Percentiles rank a stretch among this genome's conserved stretches.
Conservation (phyloP, 2,329 filamentous ascomycete species). For the Rugonectria rugulosa region DNA sequence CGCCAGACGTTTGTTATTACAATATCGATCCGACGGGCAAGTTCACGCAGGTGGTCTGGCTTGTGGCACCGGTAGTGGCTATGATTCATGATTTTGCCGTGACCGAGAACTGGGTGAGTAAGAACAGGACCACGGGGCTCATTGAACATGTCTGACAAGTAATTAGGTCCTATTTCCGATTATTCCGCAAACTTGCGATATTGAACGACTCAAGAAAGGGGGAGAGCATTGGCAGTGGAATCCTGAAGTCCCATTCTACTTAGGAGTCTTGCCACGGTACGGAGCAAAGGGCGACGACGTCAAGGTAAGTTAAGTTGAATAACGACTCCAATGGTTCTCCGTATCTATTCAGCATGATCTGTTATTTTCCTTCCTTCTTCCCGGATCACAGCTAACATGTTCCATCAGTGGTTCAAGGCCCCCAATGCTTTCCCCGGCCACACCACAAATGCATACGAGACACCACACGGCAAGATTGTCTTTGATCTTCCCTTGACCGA, state of each 20-base stretch:
- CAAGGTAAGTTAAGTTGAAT: neutral
- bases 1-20: slow-evolving; percentile 1
- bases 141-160: neutral
- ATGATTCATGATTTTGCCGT: slow-evolving; percentile 18
- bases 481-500: slow-evolving; percentile 11
- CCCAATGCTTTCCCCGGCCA: slow-evolving; percentile 16
- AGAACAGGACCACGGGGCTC: neutral
- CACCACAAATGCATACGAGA: slow-evolving; percentile 18
- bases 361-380: too few relatives aligned
- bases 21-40: neutral
- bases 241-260: neutral
- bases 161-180: slow-evolving; percentile 10
- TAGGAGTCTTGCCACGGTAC: slow-evolving; percentile 1
- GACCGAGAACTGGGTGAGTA: slow-evolving; percentile 11
- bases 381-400: too few relatives aligned
- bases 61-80: neutral
- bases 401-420: slow-evolving; percentile 9
- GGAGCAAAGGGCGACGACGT: slow-evolving; percentile 6
- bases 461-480: neutral
- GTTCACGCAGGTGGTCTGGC: slow-evolving; percentile 4
- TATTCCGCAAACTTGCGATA: slow-evolving; percentile 6
- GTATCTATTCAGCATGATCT: too few relatives aligned
- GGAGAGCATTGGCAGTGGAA: slow-evolving; percentile 9
- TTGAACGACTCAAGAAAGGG: slow-evolving; percentile 5
- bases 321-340: too few relatives aligned